A percentile compares a stretch with the other conserved stretches of the same genome.
phyloP scores from a whole-genome alignment of 2,329 filamentous ascomycete species.

The Alternaria alternata region DNA sequence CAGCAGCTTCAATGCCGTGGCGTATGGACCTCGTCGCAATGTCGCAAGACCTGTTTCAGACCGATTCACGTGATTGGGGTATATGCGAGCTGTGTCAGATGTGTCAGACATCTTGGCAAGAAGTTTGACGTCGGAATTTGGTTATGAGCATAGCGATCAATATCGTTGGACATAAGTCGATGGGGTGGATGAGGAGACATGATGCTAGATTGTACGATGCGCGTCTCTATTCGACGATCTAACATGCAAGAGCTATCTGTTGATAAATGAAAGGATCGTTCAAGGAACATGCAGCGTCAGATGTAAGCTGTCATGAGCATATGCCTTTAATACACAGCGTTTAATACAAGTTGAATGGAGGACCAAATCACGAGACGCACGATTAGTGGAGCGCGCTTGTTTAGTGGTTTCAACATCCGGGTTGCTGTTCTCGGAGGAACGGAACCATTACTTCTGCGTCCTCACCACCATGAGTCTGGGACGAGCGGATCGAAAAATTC shows the following conservation, averaged over 20 bases:
- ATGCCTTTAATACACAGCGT: not conserved
- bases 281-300: not conserved
- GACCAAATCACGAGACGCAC: not conserved
- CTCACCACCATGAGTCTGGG: not conserved
- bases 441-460: not conserved
- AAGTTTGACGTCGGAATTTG: not conserved
- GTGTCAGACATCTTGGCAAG: conserved; percentile 7
- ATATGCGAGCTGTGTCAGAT: conserved; percentile 10
- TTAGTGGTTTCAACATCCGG: not conserved
- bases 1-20: not conserved
- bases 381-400: not conserved
- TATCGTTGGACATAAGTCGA: not conserved
- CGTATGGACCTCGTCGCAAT: not conserved
- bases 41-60: conserved; percentile 15
- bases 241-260: not conserved
- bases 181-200: not conserved
- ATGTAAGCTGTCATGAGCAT: not conserved
- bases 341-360: not conserved
- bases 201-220: not conserved
- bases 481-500: not conserved
- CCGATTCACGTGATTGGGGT: conserved; percentile 1
- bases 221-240: no score
- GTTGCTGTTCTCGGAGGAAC: no score
- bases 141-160: not conserved
- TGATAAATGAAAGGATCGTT: not conserved